Conservation (phyloP, 1,284 basidiomycete genomes). For the Thelephora terrestris region DNA sequence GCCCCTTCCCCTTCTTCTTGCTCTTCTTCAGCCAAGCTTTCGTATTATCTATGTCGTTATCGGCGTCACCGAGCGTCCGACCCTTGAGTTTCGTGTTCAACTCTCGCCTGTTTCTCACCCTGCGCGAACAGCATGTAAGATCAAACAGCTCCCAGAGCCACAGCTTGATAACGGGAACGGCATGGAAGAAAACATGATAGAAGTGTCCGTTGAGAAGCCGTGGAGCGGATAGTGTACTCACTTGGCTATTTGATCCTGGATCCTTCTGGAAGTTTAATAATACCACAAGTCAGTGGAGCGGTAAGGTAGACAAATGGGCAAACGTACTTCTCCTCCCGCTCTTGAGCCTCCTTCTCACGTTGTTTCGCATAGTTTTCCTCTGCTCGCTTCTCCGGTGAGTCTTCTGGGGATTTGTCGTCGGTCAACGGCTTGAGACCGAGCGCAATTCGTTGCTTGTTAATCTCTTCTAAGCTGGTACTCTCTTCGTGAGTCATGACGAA, state of each 20-base stretch:
- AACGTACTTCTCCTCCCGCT: constrained; percentile 66
- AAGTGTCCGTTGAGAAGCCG: constrained; percentile 29
- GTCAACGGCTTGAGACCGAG: constrained; percentile 92
- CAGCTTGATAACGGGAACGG: constrained; percentile 2
- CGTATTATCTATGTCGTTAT: constrained; percentile 62
- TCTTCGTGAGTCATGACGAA: constrained; percentile 65
- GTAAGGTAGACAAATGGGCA: constrained; percentile 3
- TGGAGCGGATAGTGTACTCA: constrained; percentile 40
- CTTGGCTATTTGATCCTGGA: constrained; percentile 81
- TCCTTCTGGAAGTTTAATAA: constrained; percentile 38
- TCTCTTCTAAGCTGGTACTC: constrained; percentile 92
- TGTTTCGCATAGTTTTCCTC: constrained; percentile 76
- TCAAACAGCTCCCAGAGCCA: constrained; percentile 1
- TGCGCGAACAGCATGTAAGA: constrained; percentile 29
- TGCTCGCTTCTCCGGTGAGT: constrained; percentile 70
- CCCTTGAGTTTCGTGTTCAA: constrained; percentile 86
- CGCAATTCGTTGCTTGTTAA: constrained; percentile 92
- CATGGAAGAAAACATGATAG: constrained; percentile 11
- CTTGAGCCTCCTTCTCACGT: constrained; percentile 60
- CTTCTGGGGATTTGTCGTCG: constrained; percentile 56
- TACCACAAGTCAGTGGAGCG: constrained; percentile 6
- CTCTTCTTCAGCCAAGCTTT: constrained; percentile 83
- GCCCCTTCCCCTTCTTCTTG: constrained; percentile 81
- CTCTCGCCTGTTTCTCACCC: constrained; percentile 86
- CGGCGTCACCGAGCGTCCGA: constrained; percentile 76